Evolutionary conservation across 768 basidiomycete species (phyloP), one percentile per base, ranked within the genome.

Genomic region (Amanita polypyramis): DNA sequence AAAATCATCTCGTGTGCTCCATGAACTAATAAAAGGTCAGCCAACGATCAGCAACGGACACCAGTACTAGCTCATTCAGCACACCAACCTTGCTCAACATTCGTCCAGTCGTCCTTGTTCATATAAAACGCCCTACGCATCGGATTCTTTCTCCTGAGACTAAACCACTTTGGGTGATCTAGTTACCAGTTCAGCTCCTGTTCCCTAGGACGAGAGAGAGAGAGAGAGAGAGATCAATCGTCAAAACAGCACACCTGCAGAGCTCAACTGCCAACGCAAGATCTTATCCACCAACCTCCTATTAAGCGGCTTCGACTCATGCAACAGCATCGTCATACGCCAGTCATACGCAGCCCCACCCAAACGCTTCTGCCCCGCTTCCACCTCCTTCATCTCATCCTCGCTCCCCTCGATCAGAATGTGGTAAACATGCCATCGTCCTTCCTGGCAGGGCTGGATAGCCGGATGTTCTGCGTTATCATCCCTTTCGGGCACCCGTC

Each of bases 151-250:
- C 47, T 42, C 9, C 34, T 23, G 20, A 4, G n/a, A 12, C 39
- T 39, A 32, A 49, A 42, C 47, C 47, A 49, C n/a, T 17, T 34
- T 21, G 27, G n/a, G 12, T 49, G 47, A 9, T 49, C 47, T 47
- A 37, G 20, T 11, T 3, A 44, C 2, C n/a, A 23, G 5, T 14
- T 15, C 7, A 27, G 25, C 25, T 7, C 25, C 25, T 27, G 7
- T 3, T 7, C 25, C 25, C 7, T 27, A 27, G n/a, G n/a, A n/a
- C n/a, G n/a, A n/a, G n/a, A n/a, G n/a, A n/a, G n/a, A n/a, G n/a
- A n/a, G n/a, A n/a, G n/a, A n/a, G n/a, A n/a, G n/a, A 25, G 2
- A 4, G 12, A 36, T 12, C 14, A 38, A 21, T 15, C 25, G 25
- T 27, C 14, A 6, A 30, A 44, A 17, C n/a, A 10, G 17, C 47